These are phyloP conservation scores for Cochlearia excelsa DNA, from an alignment of 345 rosid species.

Conservation along the genomic window DNA sequence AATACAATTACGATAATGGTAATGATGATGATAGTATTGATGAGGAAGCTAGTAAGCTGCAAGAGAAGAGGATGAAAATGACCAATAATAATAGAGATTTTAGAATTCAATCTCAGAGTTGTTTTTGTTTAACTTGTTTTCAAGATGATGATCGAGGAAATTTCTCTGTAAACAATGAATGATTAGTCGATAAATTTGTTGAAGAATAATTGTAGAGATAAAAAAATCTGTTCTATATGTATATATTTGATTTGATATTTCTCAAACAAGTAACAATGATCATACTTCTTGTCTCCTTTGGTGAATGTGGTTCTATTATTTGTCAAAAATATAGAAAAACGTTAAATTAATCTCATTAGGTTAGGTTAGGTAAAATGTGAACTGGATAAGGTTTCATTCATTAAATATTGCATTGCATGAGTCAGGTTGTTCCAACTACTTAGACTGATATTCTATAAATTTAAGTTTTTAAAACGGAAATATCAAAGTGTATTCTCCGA, in stretches of 20 bases:
- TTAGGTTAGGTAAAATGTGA: constrained; percentile 13
- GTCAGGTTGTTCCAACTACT: constrained; percentile 15
- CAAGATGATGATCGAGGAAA: constrained; percentile 14
- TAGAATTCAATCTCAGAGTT: constrained; percentile 24
- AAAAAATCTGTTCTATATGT: too few species aligned
- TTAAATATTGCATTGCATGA: neutral
- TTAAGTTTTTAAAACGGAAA: neutral
- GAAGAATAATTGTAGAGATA: too few species aligned
- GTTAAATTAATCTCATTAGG: neutral
- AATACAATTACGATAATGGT: constrained; percentile 1
- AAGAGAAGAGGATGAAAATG: constrained; percentile 32
- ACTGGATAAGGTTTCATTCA: neutral
- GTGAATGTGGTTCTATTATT: too few species aligned
- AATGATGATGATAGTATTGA: constrained; percentile 20
- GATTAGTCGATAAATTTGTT: too few species aligned
- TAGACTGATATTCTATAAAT: neutral
- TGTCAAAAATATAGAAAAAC: too few species aligned
- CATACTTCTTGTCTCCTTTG: too few species aligned
- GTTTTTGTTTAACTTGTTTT: constrained; percentile 30
- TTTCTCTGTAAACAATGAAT: too few species aligned
- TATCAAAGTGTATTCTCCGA: too few species aligned
- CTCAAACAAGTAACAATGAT: too few species aligned
- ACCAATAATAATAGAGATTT: constrained; percentile 19
- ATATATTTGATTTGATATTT: too few species aligned
- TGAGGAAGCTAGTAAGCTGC: constrained; percentile 15